phyloP scores from a whole-genome alignment of 1,284 basidiomycete species.

The Malassezia slooffiae region DNA sequence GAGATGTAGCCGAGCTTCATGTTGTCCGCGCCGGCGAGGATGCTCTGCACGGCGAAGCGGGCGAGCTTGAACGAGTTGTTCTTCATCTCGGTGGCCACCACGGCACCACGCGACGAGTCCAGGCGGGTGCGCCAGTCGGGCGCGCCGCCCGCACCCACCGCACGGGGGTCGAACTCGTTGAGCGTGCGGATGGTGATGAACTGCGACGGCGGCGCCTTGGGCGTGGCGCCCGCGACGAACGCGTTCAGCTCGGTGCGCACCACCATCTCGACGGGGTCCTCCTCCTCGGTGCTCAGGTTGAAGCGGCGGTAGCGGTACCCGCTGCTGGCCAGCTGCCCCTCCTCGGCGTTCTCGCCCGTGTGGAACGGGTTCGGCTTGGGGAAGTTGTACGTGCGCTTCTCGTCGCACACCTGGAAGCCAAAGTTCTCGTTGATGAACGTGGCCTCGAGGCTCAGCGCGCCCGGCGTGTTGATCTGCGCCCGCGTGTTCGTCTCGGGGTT shows the following conservation, averaged over 20 bases:
- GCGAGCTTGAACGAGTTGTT: slow-evolving; percentile 98
- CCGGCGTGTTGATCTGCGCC: slow-evolving; percentile 75
- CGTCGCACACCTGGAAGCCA: slow-evolving; percentile 83
- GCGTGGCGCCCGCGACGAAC: slow-evolving; percentile 50
- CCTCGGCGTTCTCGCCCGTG: slow-evolving; percentile 70
- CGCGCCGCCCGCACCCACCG: slow-evolving; percentile 78
- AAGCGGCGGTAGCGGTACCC: slow-evolving; percentile 94
- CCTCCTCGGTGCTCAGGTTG: slow-evolving; percentile 84
- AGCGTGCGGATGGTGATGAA: slow-evolving; percentile 72
- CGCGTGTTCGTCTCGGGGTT: slow-evolving; percentile 28
- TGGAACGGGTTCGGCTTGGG: slow-evolving; percentile 64
- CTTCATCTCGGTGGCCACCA: slow-evolving; percentile 99
- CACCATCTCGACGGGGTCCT: slow-evolving; percentile 64
- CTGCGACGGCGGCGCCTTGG: slow-evolving; percentile 21
- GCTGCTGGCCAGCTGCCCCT: slow-evolving; percentile 71
- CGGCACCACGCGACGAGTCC: slow-evolving; percentile 90
- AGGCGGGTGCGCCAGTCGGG: slow-evolving; percentile 94
- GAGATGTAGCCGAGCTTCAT: slow-evolving; percentile 98
- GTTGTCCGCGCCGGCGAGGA: slow-evolving; percentile 86
- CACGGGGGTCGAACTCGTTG: slow-evolving; percentile 91
- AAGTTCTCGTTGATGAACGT: slow-evolving; percentile 99
- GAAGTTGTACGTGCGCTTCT: slow-evolving; percentile 52
- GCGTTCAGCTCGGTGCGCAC: slow-evolving; percentile 96
- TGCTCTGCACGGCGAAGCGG: slow-evolving; percentile 90
- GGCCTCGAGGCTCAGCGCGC: slow-evolving; percentile 86